Evolutionary conservation across 2,329 filamentous ascomycete genomes (phyloP), one percentile per base, ranked within the genome.

Genomic region (Paecilomyces fulvus): DNA sequence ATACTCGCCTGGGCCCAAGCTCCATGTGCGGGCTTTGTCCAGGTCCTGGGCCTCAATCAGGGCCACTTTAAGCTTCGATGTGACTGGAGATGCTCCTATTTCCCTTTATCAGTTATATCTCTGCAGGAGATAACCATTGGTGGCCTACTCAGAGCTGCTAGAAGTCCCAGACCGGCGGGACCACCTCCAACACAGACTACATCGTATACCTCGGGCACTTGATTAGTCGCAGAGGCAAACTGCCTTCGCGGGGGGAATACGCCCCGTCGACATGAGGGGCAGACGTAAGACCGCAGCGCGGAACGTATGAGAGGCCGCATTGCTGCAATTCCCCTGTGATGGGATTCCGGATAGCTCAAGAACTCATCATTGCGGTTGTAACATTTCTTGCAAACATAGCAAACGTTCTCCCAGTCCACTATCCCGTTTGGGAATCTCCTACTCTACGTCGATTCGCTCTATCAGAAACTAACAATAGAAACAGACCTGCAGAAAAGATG

Each of bases 41-140:
- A 99, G 83, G 68, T 95, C 87, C 74, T 96, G 92, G 33, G 87
- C 87, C 78, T 99, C 94, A 65, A 99, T 83, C 58, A 99, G 84
- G 58, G 92, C 94, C 49, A 96, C 82, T 65, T 87, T 89, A 25
- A 99, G 83, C 59, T 84, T 80, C 30, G 86, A 83, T 2, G 94
- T 95, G 17, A 82, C 75, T 5, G 88, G 85, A 17, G 87, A 91
- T 11, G 90, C 82, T 63, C 88, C 89, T 94, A 59, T n/a, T 55
- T 20, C 31, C 50, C 5, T 25, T 17, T 53, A 55, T 58, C 69
- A n/a, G 63, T 58, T 9, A 65, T 55, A 58, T 71, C 60, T 52
- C 14, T 17, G 21, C 12, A 33, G 52, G 52, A 30, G 37, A 4
- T 33, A 31, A n/a, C 31, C 9, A 53, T 53, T 53, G 52, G 52